phyloP scores from a whole-genome alignment of 257 asterid species.

The Schizonepeta tenuifolia region DNA sequence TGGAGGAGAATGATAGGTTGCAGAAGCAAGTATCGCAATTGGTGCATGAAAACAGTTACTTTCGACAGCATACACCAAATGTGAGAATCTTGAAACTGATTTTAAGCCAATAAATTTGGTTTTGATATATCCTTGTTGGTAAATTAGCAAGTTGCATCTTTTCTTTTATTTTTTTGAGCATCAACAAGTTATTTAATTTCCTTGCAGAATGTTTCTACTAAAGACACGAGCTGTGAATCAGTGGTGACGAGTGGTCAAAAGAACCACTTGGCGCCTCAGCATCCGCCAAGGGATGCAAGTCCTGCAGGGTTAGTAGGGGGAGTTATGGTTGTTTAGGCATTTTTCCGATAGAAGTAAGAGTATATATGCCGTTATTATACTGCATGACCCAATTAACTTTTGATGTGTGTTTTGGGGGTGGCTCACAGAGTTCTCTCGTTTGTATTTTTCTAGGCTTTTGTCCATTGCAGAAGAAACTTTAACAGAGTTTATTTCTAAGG shows the following conservation, averaged over 20 bases:
- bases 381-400: conserved; percentile 29
- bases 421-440: conserved; percentile 41
- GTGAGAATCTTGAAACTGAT: conserved; percentile 42
- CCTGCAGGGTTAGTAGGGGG: conserved; percentile 93
- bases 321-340: conserved; percentile 44
- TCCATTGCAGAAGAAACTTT: conserved; percentile 97
- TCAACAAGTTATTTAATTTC: not conserved
- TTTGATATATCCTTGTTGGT: not conserved
- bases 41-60: conserved; percentile 80
- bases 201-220: conserved; percentile 66
- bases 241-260: conserved; percentile 92
- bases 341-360: conserved; percentile 42
- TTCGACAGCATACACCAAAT: conserved; percentile 69
- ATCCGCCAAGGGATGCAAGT: conserved; percentile 96
- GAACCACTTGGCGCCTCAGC: conserved; percentile 79
- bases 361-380: conserved; percentile 29
- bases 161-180: too few relatives aligned
- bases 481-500: conserved; percentile 96
- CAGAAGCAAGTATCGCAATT: conserved; percentile 90
- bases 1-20: conserved; percentile 92
- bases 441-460: conserved; percentile 68
- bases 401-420: conserved; percentile 36
- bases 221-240: conserved; percentile 90
- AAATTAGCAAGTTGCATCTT: conserved; percentile 9
- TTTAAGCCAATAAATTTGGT: conserved; percentile 6